Base-by-base conservation (phyloP, 371 early-diverging fungal genomes). In the Circinella minor region DNA sequence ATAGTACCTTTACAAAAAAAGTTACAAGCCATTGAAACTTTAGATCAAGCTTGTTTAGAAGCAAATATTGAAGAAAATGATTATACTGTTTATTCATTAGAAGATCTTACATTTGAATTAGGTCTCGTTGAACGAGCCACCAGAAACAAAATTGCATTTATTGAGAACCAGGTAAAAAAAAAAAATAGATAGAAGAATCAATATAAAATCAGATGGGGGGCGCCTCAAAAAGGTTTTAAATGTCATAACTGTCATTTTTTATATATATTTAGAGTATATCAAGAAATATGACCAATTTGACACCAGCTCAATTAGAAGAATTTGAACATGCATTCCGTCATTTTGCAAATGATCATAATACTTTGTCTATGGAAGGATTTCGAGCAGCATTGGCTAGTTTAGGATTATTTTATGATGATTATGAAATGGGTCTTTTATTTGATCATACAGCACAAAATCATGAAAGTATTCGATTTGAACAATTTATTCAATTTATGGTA, bases 11-110 rank as follows among this genome's bases (percentile, higher is more conserved):
- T 75, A 20, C 61, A 62, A 38, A 61, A 46, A 34, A 55, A 54
- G 1, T 79, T 95, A 27, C 70, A 81, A 57, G 84, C 78, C 0
- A 84, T 97, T 60, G 80, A 90, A 49, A 73, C 79, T 1, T 73
- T 94, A 6, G 91, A 95, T 77, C 77, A 77, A 59, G 90, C 90
- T 55, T 95, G 95, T 70, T 75, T 80, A 3, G 91, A 93, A 39
- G 97, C 96, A 55, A 90, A 92, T 72, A 93, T 96, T 46, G 97
- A 96, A 79, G 96, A 96, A 78, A 95, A 95, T 73, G 97, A 93
- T 76, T 93, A 94, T 69, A 96, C 97, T 5, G 92, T 96, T 13
- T 95, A 93, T 76, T 89, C 94, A 20, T 86, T 91, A 10, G 95
- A 96, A 54, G 97, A 97, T 74, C 81, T 98, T 11, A 84, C 85